These are phyloP conservation scores for Colletotrichum sp. DNA, from an alignment of 2,329 filamentous ascomycete genomes.

Conservation along the genomic window DNA sequence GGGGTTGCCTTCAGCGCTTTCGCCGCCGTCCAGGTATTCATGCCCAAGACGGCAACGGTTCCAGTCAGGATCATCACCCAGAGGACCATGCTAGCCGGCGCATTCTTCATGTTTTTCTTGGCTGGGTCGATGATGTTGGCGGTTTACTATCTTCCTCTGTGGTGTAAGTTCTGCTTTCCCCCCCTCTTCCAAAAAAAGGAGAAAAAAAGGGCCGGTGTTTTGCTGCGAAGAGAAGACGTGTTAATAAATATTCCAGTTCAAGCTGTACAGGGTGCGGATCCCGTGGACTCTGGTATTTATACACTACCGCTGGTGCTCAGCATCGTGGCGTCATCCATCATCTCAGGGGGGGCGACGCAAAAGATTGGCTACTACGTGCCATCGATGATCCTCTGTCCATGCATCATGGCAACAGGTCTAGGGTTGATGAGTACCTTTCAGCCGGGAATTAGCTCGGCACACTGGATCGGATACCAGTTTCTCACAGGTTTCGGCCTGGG, in stretches of 20 bases:
- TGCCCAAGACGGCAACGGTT: conserved; percentile 61
- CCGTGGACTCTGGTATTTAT: conserved; percentile 61
- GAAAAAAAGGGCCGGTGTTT: not conserved
- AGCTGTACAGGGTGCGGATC: conserved; percentile 56
- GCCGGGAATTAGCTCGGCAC: conserved; percentile 47
- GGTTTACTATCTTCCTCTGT: conserved; percentile 59
- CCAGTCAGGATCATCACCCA: conserved; percentile 60
- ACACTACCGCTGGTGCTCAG: conserved; percentile 62
- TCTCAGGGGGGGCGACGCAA: conserved; percentile 53
- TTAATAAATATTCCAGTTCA: conserved; percentile 46
- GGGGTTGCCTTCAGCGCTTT: conserved; percentile 52
- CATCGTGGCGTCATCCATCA: conserved; percentile 56
- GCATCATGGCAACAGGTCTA: conserved; percentile 55
- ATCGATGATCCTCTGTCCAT: conserved; percentile 57
- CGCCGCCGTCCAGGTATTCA: conserved; percentile 54
- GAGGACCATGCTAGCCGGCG: conserved; percentile 57
- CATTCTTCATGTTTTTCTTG: conserved; percentile 51
- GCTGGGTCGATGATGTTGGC: conserved; percentile 58
- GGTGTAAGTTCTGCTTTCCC: conserved; percentile 48
- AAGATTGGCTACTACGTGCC: conserved; percentile 66
- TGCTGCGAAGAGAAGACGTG: not conserved
- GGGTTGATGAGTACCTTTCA: conserved; percentile 64
- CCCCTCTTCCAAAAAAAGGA: not conserved
- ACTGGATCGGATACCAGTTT: conserved; percentile 67
- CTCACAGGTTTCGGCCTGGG: conserved; percentile 64